These are phyloP conservation scores for Penicillium sclerotiorum DNA, from an alignment of 2,329 filamentous ascomycete species.

Conservation along the genomic window DNA sequence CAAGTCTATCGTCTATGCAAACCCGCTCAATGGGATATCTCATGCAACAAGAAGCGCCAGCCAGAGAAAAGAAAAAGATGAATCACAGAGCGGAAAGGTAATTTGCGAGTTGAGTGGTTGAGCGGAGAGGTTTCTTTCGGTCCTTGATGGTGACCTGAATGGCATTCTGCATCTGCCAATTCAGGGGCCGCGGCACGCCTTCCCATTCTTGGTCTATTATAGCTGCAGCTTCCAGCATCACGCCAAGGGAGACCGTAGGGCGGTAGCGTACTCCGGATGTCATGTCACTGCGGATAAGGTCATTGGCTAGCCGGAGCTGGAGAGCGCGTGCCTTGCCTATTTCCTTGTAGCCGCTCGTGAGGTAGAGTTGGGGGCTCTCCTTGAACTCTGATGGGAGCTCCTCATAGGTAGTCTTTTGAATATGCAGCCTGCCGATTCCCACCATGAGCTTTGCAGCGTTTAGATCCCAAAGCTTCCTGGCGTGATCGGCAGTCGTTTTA, in stretches of 20 bases:
- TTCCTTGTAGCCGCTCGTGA: conserved; percentile 23
- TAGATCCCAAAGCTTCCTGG: conserved; percentile 23
- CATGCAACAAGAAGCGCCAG: conserved; percentile 23
- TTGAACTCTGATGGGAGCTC: conserved; percentile 32
- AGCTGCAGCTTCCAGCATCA: conserved; percentile 41
- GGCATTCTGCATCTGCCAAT: conserved; percentile 37
- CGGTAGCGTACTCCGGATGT: too few species aligned
- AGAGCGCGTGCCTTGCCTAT: conserved; percentile 25
- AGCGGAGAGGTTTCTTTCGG: too few species aligned
- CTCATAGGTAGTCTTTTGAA: too few species aligned
- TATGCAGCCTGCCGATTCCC: conserved; percentile 27
- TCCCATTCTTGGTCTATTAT: conserved; percentile 38
- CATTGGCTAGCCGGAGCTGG: conserved; percentile 30
- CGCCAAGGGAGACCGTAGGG: conserved; percentile 26
- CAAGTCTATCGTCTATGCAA: conserved; percentile 6
- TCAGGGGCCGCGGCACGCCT: conserved; percentile 23
- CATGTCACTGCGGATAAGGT: conserved; percentile 35
- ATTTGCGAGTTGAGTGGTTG: too few species aligned
- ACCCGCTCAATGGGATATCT: conserved; percentile 14
- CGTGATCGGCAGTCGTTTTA: conserved; percentile 12
- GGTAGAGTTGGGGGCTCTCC: conserved; percentile 28
- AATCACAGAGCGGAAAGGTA: too few species aligned
- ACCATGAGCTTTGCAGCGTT: conserved; percentile 38
- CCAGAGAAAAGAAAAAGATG: conserved; percentile 17
- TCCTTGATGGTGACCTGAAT: conserved; percentile 35